phyloP scores from a whole-genome alignment of 2,329 filamentous ascomycete species.

The Aspergillus sp. region DNA sequence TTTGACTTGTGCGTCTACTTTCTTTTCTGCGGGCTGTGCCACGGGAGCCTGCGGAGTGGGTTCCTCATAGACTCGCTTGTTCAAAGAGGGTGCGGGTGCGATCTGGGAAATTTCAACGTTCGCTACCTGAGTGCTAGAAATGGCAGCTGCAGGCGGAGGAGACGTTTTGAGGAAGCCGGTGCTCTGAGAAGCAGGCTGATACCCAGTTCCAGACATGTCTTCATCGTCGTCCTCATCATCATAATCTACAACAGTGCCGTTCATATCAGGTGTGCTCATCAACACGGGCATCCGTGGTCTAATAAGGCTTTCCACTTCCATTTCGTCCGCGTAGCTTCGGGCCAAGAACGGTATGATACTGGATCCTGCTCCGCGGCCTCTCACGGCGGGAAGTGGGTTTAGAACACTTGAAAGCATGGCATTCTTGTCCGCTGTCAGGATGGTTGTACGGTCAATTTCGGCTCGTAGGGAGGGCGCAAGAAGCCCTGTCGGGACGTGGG shows the following conservation, averaged over 20 bases:
- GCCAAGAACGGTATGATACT: conserved; percentile 77
- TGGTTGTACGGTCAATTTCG: conserved; percentile 72
- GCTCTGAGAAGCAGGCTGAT: conserved; percentile 10
- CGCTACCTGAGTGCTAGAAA: conserved; percentile 8
- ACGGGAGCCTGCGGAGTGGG: conserved; percentile 1
- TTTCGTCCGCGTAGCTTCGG: conserved; percentile 55
- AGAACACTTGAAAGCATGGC: conserved; percentile 77
- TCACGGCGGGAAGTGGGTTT: conserved; percentile 62
- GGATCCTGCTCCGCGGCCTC: conserved; percentile 56
- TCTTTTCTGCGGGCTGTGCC: conserved; percentile 1
- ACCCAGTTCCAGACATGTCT: conserved; percentile 11
- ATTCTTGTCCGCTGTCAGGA: conserved; percentile 60
- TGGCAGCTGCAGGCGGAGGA: conserved; percentile 4
- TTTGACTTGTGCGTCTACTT: conserved; percentile 19
- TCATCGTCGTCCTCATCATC: conserved; percentile 26
- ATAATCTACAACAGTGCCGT: conserved; percentile 17
- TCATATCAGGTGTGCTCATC: conserved; percentile 23
- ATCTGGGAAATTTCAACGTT: conserved; percentile 8
- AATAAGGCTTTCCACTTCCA: conserved; percentile 64
- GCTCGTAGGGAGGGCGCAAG: conserved; percentile 66
- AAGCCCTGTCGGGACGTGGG: conserved; percentile 57
- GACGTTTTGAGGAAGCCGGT: conserved; percentile 19
- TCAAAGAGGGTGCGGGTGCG: conserved; percentile 7
- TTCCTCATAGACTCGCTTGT: conserved; percentile 26
- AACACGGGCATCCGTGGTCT: conserved; percentile 47